These are phyloP conservation scores for Aspergillus floridensis DNA, from an alignment of 2,329 filamentous ascomycete genomes.

Conservation along the genomic window DNA sequence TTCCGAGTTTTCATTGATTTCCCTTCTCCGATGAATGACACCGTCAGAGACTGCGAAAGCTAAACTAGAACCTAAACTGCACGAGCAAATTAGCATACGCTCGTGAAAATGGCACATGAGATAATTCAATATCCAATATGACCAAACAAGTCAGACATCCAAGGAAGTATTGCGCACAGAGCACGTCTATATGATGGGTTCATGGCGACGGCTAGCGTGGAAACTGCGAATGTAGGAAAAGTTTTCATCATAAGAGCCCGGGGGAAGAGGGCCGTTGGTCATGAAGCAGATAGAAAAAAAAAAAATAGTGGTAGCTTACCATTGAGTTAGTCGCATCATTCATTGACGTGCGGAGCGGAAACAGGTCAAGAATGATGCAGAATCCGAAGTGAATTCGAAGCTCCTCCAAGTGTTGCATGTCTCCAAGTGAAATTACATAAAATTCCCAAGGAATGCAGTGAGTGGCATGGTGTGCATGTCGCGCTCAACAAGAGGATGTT, in stretches of 20 bases:
- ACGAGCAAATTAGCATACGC: constrained; percentile 10
- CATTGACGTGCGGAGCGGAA: background rate
- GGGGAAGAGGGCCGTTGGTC: constrained; percentile 19
- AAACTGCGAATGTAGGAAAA: constrained; percentile 45
- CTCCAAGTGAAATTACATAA: background rate
- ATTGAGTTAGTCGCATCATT: background rate
- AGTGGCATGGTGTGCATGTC: background rate
- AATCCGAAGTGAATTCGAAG: too few relatives aligned
- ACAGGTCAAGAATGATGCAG: background rate
- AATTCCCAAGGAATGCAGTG: background rate
- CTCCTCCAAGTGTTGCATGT: background rate
- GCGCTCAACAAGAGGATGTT: background rate
- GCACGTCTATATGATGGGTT: constrained; percentile 36
- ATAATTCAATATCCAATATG: constrained; percentile 15
- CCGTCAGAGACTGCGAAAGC: background rate
- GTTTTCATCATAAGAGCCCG: constrained; percentile 41
- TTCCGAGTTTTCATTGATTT: too few relatives aligned
- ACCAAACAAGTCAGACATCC: constrained; percentile 34
- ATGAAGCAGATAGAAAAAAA: background rate
- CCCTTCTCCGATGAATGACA: too few relatives aligned
- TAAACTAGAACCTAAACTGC: background rate
- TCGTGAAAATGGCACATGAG: background rate
- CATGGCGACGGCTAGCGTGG: constrained; percentile 39
- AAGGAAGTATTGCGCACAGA: constrained; percentile 40
- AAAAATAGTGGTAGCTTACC: constrained; percentile 3